These are phyloP conservation scores for Umbilicus rupestris DNA, from an alignment of 164 flowering plant genomes.

Conservation along the genomic window DNA sequence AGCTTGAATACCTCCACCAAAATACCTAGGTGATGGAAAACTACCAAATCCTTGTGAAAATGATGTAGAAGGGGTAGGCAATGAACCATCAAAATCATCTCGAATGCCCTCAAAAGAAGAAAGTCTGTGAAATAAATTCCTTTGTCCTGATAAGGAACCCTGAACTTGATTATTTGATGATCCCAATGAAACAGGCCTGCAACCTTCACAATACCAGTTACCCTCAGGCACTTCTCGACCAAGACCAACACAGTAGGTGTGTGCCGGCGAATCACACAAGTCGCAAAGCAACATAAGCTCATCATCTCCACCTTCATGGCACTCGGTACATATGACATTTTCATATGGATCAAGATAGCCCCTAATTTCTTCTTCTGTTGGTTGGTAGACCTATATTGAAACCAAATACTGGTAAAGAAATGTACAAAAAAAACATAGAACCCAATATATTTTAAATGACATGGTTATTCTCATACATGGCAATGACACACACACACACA, in stretches of 20 bases:
- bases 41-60: constrained; percentile 24
- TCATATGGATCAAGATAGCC: constrained; percentile 88
- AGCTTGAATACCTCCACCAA: constrained; percentile 26
- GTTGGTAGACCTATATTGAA: constrained; percentile 70
- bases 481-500: too few species aligned
- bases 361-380: constrained; percentile 90
- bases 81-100: constrained; percentile 29
- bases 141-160: constrained; percentile 26
- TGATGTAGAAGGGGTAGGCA: constrained; percentile 33
- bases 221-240: constrained; percentile 95
- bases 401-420: constrained; percentile 7
- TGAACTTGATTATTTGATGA: constrained; percentile 36
- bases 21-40: constrained; percentile 39
- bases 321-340: constrained; percentile 74
- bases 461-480: too few species aligned
- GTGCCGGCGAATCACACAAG: constrained; percentile 98
- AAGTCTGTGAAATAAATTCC: constrained; percentile 21
- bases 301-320: constrained; percentile 91
- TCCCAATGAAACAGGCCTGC: constrained; percentile 53
- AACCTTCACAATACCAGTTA: constrained; percentile 93
- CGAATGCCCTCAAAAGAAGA: constrained; percentile 23
- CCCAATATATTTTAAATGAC: too few species aligned
- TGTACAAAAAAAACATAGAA: not conserved
- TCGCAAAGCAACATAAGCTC: constrained; percentile 91
- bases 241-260: constrained; percentile 94